A percentile compares a stretch with the other conserved stretches of the same genome.
Conservation (phyloP, 306 rosid species). For the Glycyrrhiza uralensis region DNA sequence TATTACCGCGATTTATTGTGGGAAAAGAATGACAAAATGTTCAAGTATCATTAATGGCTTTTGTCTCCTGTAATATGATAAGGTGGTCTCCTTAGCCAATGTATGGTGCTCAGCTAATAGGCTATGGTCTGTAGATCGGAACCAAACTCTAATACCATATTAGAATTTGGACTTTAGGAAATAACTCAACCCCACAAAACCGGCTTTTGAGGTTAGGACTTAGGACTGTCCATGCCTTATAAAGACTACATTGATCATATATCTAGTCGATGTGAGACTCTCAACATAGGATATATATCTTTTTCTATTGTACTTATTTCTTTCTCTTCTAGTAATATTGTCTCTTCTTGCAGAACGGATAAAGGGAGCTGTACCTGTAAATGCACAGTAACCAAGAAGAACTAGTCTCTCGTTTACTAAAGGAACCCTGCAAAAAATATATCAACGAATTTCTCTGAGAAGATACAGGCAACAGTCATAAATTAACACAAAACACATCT, state of each 20-base stretch:
- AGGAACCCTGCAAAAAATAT: slow-evolving; percentile 61
- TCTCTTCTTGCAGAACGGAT: not conserved
- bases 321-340: not conserved
- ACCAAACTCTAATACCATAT: too few relatives aligned
- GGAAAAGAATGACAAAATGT: not conserved
- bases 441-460: slow-evolving; percentile 27
- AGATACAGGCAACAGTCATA: not conserved
- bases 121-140: too few relatives aligned
- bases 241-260: too few relatives aligned
- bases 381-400: slow-evolving; percentile 71
- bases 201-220: too few relatives aligned
- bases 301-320: slow-evolving; percentile 4
- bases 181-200: too few relatives aligned
- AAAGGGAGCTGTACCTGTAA: slow-evolving; percentile 48
- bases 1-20: not conserved
- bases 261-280: too few relatives aligned
- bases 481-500: slow-evolving; percentile 2
- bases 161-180: too few relatives aligned
- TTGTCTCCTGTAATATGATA: not conserved
- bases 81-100: not conserved
- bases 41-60: not conserved
- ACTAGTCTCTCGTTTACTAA: slow-evolving; percentile 73
- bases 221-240: too few relatives aligned
- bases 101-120: not conserved
- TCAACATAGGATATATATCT: not conserved